Base-by-base conservation (phyloP, 2,329 filamentous ascomycete species). In the Colletotrichum karsti region DNA sequence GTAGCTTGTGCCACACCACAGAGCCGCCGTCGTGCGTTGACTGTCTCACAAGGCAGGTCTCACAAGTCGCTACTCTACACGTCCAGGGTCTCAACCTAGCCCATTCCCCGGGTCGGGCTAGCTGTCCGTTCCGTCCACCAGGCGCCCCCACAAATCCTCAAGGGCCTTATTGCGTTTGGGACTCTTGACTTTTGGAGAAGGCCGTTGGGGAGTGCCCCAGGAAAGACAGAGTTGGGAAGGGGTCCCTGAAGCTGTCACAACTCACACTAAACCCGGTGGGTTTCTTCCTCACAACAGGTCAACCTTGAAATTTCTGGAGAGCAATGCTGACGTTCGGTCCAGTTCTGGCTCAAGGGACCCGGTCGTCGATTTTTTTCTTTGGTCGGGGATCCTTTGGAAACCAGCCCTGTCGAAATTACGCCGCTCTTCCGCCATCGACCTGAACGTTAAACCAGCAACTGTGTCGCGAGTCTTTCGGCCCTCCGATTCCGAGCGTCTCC, bases 401-500 rank as follows among this genome's bases (percentile, higher is more conserved):
- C 18, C 60, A 54, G 65, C 51, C 64, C 59, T 67, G 42, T 56
- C 44, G 39, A 67, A 50, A 63, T 67, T 57, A 35, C 53, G 30
- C 33, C 22, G 33, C 42, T n/a, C n/a, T 63, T n/a, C 46, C 20
- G 20, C 22, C 64, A 51, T 44, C 37, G 30, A 58, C 22, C 30
- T 28, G 30, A 65, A 68, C 35, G 37, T 65, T 68, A 48, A 63
- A 59, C 37, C 44, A 54, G 53, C 28, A 54, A 53, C 53, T 24
- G 15, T 68, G 65, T 68, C 65, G 61, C 65, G 61, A 54, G 28
- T 48, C 26, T 37, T 39, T 39, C 65, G 65, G 60, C 53, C 39
- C 18, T n/a, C 22, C 53, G 37, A 46, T 68, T 59, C 65, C 65
- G 60, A 68, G 54, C 65, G 46, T 68, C 60, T 48, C 65, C 65